Percentiles rank a stretch among this genome's conserved stretches.
Evolutionary conservation across 352 stramenopile genomes (phyloP).

Genomic region (Pythium pyrilobum): DNA sequence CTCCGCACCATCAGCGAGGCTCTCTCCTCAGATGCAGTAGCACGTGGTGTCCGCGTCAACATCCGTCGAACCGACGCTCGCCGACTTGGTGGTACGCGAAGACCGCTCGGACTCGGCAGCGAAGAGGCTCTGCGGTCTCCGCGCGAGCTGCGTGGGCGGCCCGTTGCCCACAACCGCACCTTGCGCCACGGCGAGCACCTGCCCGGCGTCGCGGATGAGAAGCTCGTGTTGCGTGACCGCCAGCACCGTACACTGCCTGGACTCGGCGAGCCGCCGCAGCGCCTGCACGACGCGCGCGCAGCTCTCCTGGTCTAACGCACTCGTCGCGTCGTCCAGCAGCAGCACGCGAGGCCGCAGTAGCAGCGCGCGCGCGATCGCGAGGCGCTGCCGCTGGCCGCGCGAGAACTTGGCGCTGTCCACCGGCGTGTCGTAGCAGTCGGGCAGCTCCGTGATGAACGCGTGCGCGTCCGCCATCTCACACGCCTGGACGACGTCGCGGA

Average conservation of each 20-base stretch:
- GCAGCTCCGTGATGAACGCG: constrained; percentile 80
- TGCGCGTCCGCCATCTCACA: constrained; percentile 81
- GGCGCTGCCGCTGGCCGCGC: constrained; percentile 69
- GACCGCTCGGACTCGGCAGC: too few species aligned
- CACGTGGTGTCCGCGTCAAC: too few species aligned
- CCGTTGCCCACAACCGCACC: not conserved
- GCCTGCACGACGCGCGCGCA: not conserved
- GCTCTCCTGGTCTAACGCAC: constrained; percentile 32
- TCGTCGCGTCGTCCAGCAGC: constrained; percentile 85
- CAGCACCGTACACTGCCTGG: not conserved
- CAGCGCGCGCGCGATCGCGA: constrained; percentile 73
- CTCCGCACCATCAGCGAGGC: too few species aligned
- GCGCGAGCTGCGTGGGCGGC: not conserved
- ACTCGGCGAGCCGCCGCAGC: not conserved
- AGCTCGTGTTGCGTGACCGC: constrained; percentile 4
- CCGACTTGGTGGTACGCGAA: too few species aligned
- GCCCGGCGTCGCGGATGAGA: not conserved
- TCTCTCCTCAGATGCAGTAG: too few species aligned
- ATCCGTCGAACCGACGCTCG: too few species aligned
- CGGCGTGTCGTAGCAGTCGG: constrained; percentile 45
- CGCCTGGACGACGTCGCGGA: constrained; percentile 63
- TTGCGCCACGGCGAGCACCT: not conserved
- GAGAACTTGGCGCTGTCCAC: constrained; percentile 67
- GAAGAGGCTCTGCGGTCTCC: not conserved
- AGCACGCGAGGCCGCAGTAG: constrained; percentile 65